phyloP scores from a whole-genome alignment of 192 early-diverging fungal genomes.

The Lobosporangium transversale region DNA sequence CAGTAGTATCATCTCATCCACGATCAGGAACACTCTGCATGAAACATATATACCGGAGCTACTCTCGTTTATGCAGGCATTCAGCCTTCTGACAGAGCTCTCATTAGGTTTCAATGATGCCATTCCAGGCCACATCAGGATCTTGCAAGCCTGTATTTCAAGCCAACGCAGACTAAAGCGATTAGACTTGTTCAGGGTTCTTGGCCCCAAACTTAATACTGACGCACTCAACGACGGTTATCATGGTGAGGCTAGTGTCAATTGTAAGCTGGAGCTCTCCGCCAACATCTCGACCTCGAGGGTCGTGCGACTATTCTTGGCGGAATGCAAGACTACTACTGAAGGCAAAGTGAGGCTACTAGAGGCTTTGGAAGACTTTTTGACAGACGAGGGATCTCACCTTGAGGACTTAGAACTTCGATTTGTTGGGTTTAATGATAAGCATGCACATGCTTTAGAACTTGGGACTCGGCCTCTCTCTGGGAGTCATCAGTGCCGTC shows the following conservation, averaged over 20 bases:
- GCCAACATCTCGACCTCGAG: conserved; percentile 14
- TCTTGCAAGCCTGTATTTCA: conserved; percentile 24
- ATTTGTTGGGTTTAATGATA: conserved; percentile 46
- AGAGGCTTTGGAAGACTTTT: conserved; percentile 35
- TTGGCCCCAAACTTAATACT: not conserved
- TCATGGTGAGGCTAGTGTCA: not conserved
- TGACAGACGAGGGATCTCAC: conserved; percentile 18
- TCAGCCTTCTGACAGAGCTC: conserved; percentile 18
- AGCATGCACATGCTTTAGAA: conserved; percentile 45
- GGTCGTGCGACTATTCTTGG: conserved; percentile 21
- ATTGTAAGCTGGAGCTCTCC: conserved; percentile 37
- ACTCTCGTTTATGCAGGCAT: conserved; percentile 20
- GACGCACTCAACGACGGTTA: not conserved
- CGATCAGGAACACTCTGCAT: not conserved
- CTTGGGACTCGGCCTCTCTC: conserved; percentile 24
- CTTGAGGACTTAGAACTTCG: conserved; percentile 39
- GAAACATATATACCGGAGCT: conserved; percentile 34
- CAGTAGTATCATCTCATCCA: not conserved
- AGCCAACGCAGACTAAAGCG: conserved; percentile 13
- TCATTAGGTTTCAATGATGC: conserved; percentile 32
- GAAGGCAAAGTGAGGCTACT: conserved; percentile 18
- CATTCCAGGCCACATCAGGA: conserved; percentile 37
- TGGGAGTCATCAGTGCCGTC: conserved; percentile 6
- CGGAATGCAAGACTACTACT: conserved; percentile 21
- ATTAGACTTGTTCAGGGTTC: conserved; percentile 32